Conservation (phyloP, 2,329 filamentous ascomycete species). For the Paecilomyces niveus region DNA sequence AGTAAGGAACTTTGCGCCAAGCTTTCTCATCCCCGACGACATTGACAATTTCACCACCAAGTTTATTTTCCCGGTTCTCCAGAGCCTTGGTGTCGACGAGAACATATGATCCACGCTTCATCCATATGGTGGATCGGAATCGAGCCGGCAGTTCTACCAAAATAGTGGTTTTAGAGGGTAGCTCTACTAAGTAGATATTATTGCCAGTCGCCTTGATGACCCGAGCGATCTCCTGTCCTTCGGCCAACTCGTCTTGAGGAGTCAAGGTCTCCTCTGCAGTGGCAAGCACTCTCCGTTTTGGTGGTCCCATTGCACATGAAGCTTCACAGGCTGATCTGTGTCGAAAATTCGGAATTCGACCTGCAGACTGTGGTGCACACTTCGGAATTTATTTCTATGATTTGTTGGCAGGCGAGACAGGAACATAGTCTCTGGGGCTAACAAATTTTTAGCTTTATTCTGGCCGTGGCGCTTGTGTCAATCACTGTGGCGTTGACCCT, state of each 20-base stretch:
- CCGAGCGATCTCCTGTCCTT: conserved; percentile 61
- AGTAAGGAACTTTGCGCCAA: conserved; percentile 86
- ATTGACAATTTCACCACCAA: conserved; percentile 85
- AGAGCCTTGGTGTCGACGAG: conserved; percentile 65
- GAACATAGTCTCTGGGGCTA: neutral
- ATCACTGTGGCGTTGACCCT: neutral
- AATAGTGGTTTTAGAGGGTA: conserved; percentile 59
- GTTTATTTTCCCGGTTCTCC: conserved; percentile 64
- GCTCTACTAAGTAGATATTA: conserved; percentile 73
- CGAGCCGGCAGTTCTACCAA: conserved; percentile 75
- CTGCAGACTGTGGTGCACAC: neutral
- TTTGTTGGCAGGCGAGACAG: neutral
- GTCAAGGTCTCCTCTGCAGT: conserved; percentile 65
- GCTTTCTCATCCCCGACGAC: conserved; percentile 83
- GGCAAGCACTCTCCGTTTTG: conserved; percentile 70
- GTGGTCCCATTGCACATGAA: conserved; percentile 55
- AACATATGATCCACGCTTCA: conserved; percentile 82
- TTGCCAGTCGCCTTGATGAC: conserved; percentile 81
- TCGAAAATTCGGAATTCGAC: neutral
- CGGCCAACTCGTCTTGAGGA: conserved; percentile 48
- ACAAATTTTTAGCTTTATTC: neutral
- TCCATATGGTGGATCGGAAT: conserved; percentile 90
- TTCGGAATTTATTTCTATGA: neutral
- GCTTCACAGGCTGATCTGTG: neutral
- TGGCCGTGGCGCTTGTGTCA: neutral